Evolutionary conservation across 306 rosid species (phyloP).

Genomic region (Vigna radiata): DNA sequence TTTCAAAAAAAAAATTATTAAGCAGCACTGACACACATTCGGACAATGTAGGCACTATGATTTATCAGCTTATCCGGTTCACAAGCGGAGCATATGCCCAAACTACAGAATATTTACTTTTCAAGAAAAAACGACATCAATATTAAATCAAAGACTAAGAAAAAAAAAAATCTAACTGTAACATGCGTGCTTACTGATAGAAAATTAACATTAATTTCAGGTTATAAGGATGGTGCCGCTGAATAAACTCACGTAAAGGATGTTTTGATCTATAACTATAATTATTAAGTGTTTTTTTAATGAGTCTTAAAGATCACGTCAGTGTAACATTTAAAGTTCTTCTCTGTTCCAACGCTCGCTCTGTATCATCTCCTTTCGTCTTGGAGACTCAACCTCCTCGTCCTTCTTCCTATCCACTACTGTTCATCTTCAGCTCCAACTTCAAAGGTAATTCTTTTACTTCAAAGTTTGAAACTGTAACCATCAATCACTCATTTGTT

Average conservation of each 20-base stretch:
- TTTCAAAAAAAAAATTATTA: too few relatives aligned
- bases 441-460: constrained; percentile 30
- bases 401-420: background rate
- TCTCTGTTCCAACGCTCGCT: constrained; percentile 34
- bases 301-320: background rate
- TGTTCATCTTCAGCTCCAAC: constrained; percentile 36
- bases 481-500: background rate
- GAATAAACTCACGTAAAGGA: too few relatives aligned
- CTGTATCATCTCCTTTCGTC: constrained; percentile 32
- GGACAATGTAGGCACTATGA: too few relatives aligned
- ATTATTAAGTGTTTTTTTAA: too few relatives aligned
- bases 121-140: background rate
- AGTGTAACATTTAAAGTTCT: background rate
- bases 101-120: background rate
- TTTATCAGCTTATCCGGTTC: constrained; percentile 36
- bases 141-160: background rate
- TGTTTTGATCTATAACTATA: too few relatives aligned
- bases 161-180: background rate
- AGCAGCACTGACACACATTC: too few relatives aligned
- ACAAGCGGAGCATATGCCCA: constrained; percentile 1
- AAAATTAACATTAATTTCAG: background rate
- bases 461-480: constrained; percentile 21
- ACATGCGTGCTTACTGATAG: background rate
- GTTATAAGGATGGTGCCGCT: background rate
- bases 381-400: constrained; percentile 31